Evolutionary conservation across 805 yeast genomes (phyloP).

Genomic region (Nakazawaea holstii): DNA sequence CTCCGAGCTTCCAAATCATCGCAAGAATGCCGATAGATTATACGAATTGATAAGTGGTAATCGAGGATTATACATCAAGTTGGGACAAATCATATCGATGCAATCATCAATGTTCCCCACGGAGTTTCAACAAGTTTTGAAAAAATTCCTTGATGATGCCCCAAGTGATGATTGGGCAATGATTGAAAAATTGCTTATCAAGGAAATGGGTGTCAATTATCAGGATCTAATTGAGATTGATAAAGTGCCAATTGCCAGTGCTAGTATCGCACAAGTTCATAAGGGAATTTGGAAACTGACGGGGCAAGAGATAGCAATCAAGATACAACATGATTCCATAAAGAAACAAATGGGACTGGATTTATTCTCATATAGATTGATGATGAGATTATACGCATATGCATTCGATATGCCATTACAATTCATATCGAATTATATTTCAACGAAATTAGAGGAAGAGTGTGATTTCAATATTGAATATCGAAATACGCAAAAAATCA

Average conservation of each 20-base stretch:
- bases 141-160: constrained; percentile 60
- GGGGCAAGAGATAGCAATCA: constrained; percentile 56
- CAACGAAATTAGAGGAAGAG: constrained; percentile 54
- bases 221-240: constrained; percentile 32
- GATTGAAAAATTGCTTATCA: constrained; percentile 33
- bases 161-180: constrained; percentile 51
- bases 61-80: constrained; percentile 63
- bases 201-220: constrained; percentile 39
- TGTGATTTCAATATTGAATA: constrained; percentile 56
- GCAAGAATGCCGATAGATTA: constrained; percentile 47
- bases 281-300: constrained; percentile 35
- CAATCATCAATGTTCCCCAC: constrained; percentile 66
- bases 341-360: constrained; percentile 57
- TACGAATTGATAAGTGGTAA: constrained; percentile 38
- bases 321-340: constrained; percentile 62
- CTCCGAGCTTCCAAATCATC: constrained; percentile 49
- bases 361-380: constrained; percentile 47
- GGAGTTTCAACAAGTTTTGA: constrained; percentile 54
- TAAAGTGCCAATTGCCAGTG: constrained; percentile 63
- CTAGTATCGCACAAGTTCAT: constrained; percentile 71
- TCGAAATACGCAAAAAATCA: constrained; percentile 41
- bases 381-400: constrained; percentile 48
- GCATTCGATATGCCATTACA: constrained; percentile 62
- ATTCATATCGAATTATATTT: constrained; percentile 50
- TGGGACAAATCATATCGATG: constrained; percentile 77